These are phyloP conservation scores for Cornus kousa DNA, from an alignment of 148 eudicot genomes.

Conservation along the genomic window DNA sequence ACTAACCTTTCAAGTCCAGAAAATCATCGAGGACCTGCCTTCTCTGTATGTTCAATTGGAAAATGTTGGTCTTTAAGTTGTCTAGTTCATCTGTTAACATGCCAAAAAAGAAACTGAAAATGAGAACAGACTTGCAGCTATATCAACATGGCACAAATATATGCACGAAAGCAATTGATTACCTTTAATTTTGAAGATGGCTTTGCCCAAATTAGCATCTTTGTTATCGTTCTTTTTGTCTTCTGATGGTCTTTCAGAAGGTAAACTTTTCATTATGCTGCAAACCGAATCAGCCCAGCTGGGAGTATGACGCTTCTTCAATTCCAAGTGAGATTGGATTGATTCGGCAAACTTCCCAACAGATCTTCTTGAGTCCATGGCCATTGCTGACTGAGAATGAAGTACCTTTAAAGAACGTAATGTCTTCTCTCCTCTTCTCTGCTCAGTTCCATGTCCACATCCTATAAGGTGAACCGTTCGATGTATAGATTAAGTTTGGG, in stretches of 20 bases:
- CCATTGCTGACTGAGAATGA: neutral
- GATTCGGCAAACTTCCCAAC: constrained; percentile 10
- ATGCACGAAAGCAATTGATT: neutral
- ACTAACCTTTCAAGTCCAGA: constrained; percentile 18
- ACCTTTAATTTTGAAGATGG: constrained; percentile 12
- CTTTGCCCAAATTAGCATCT: neutral
- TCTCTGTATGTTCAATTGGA: constrained; percentile 9
- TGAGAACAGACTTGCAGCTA: neutral
- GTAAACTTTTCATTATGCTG: constrained; percentile 20
- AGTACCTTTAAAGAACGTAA: no score
- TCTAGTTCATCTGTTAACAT: constrained; percentile 6
- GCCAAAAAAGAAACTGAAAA: neutral
- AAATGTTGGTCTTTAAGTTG: neutral
- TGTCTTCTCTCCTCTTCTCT: neutral
- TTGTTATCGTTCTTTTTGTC: neutral
- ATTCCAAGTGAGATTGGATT: constrained; percentile 21
- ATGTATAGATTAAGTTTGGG: neutral
- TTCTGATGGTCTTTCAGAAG: constrained; percentile 7
- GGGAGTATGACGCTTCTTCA: constrained; percentile 9
- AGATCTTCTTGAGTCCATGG: constrained; percentile 6
- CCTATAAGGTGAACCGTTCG: neutral
- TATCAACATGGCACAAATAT: no score
- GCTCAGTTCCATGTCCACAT: neutral
- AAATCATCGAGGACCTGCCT: constrained; percentile 18
- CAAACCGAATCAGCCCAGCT: constrained; percentile 19